Conservation (phyloP, 2,329 filamentous ascomycete genomes). For the Rhytidhysteron rufulum region DNA sequence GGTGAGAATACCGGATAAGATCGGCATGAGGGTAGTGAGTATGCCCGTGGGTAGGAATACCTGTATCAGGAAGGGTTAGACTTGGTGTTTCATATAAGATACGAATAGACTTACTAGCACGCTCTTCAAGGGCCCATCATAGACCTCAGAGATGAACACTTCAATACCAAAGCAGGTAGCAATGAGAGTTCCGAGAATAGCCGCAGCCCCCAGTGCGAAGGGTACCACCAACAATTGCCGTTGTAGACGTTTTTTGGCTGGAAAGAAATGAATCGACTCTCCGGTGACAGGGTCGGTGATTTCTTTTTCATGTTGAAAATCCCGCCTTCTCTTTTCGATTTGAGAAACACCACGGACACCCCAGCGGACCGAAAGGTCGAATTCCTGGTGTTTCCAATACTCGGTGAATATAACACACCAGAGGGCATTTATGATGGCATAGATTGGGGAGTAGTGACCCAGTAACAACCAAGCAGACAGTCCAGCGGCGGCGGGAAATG, state of each 20-base stretch:
- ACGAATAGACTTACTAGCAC: slow-evolving; percentile 63
- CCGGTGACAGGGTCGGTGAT: slow-evolving; percentile 77
- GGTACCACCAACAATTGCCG: slow-evolving; percentile 79
- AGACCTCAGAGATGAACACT: slow-evolving; percentile 93
- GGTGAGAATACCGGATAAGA: slow-evolving; percentile 72
- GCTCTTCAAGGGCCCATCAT: slow-evolving; percentile 80
- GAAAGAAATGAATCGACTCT: slow-evolving; percentile 71
- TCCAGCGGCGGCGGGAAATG: slow-evolving; percentile 78
- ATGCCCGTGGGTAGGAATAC: slow-evolving; percentile 85
- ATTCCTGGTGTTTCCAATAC: slow-evolving; percentile 92
- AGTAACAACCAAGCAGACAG: slow-evolving; percentile 75
- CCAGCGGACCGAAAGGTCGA: slow-evolving; percentile 83
- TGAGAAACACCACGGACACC: slow-evolving; percentile 78
- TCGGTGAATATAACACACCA: slow-evolving; percentile 91
- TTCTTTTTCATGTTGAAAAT: slow-evolving; percentile 77
- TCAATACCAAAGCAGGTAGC: slow-evolving; percentile 86
- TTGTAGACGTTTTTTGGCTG: slow-evolving; percentile 68
- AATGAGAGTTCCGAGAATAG: slow-evolving; percentile 76
- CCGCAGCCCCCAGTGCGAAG: slow-evolving; percentile 71
- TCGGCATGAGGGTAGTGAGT: slow-evolving; percentile 75
- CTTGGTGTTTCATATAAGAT: background rate
- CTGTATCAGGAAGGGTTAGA: slow-evolving; percentile 43
- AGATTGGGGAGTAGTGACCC: slow-evolving; percentile 77
- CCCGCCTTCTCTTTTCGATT: slow-evolving; percentile 71
- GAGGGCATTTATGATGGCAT: slow-evolving; percentile 72